A percentile compares a stretch with the other conserved stretches of the same genome.
Conservation (phyloP, 2,329 filamentous ascomycete species). For the Epichloe glyceriae region DNA sequence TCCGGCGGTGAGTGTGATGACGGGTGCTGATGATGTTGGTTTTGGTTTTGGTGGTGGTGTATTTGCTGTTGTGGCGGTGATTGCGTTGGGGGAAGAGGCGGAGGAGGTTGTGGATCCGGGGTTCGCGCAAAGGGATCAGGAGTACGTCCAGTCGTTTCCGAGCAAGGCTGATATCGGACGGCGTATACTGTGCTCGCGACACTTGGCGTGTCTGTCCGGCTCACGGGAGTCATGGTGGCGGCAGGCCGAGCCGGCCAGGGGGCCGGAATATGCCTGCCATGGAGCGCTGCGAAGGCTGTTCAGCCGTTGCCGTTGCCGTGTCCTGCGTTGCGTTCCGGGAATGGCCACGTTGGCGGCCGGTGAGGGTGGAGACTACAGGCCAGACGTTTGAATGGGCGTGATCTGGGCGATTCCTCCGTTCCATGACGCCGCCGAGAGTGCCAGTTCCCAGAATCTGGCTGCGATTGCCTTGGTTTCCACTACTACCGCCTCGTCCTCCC, state of each 20-base stretch:
- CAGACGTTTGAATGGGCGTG: constrained; percentile 12
- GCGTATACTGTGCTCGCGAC: constrained; percentile 53
- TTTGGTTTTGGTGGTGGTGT: background rate
- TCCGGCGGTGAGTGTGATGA: background rate
- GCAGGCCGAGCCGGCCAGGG: constrained; percentile 45
- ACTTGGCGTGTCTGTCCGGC: constrained; percentile 49
- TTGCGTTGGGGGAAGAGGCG: constrained; percentile 3
- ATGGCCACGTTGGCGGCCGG: constrained; percentile 15
- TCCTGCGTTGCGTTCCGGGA: constrained; percentile 8
- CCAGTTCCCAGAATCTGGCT: constrained; percentile 1
- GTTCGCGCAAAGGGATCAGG: constrained; percentile 29
- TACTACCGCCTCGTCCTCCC: constrained; percentile 7
- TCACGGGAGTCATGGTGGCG: constrained; percentile 42
- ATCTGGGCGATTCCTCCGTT: background rate
- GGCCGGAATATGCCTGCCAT: constrained; percentile 31
- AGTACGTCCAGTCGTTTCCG: constrained; percentile 35
- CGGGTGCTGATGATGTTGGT: background rate
- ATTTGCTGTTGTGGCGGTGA: background rate
- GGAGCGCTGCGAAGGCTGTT: constrained; percentile 15
- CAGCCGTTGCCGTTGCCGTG: constrained; percentile 7
- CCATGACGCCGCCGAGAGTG: constrained; percentile 3
- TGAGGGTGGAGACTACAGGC: constrained; percentile 16
- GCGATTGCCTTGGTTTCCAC: constrained; percentile 19
- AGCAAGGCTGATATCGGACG: constrained; percentile 45
- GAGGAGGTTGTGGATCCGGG: constrained; percentile 21